Evolutionary conservation across 129 eudicot species (phyloP), one percentile per base, ranked within the genome.

Genomic region (Cynara cardunculus): DNA sequence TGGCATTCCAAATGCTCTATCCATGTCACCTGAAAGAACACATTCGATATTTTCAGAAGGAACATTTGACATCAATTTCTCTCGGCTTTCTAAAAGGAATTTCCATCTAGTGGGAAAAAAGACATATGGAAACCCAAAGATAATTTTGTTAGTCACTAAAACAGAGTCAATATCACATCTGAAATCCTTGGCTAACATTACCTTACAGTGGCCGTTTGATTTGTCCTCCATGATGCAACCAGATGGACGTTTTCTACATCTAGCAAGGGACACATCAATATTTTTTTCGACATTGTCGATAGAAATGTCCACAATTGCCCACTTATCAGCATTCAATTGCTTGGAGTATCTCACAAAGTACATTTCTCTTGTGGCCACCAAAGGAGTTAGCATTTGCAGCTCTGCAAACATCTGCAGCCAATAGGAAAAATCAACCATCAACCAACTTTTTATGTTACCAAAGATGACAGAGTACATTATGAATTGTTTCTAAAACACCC

Each of bases 261-360:
- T 93, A 32, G 76, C 28, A 37, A 96, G 84, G 24, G 97, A 93
- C 4, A 86, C 87, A 74, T 93, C 97, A 22, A 89, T 87, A 81
- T 83, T 91, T 22, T 87, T 88, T 82, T 93, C 95, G 25, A 85
- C 74, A 56, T 87, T 87, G 88, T 93, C 99, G 27, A 93, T 61
- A 16, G 99, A 96, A 34, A 93, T 90, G 69, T 96, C 99, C 4
- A 91, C 97, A 69, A 96, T 87, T 27, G 93, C 98, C 99, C 99
- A 96, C 79, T 86, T 90, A 66, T 91, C 91, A 68, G 91, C 73
- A 61, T 69, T 84, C 77, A 96, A 44, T 66, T 92, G 95, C 82
- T 91, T 96, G 88, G 95, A 87, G 62, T 79, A 84, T 84, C 99
- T 85, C 41, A 96, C 89, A 30, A 96, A 96, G 84, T 92, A 92